Evolutionary conservation across 2,329 filamentous ascomycete genomes (phyloP).

Genomic region (Alternaria viburni): DNA sequence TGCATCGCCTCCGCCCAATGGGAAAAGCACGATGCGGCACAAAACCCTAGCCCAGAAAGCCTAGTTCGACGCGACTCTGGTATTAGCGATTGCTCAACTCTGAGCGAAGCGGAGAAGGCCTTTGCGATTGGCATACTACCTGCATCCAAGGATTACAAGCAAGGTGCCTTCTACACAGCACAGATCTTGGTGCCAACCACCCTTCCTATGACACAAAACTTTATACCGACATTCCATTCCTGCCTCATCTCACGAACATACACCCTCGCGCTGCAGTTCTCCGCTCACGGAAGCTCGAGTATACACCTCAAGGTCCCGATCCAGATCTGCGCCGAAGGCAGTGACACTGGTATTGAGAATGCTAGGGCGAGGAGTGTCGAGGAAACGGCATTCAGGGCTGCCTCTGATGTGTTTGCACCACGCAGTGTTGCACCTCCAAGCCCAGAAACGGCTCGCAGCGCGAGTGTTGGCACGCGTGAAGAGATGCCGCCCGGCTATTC

Average conservation of each 20-base stretch:
- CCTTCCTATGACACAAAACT: constrained; percentile 65
- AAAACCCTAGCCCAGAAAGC: constrained; percentile 35
- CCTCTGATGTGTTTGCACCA: constrained; percentile 44
- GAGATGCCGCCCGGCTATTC: constrained; percentile 41
- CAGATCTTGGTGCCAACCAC: constrained; percentile 68
- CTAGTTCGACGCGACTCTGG: constrained; percentile 51
- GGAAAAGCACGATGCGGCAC: constrained; percentile 54
- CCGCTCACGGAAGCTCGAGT: constrained; percentile 49
- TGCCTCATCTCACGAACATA: constrained; percentile 72
- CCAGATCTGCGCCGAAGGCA: constrained; percentile 52
- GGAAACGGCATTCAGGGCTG: constrained; percentile 29
- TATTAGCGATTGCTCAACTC: constrained; percentile 43
- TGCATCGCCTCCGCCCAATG: constrained; percentile 65
- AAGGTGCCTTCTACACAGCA: constrained; percentile 64
- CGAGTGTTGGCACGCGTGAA: constrained; percentile 15
- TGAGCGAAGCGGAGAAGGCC: constrained; percentile 14
- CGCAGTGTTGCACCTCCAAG: constrained; percentile 44
- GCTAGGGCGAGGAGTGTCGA: constrained; percentile 41
- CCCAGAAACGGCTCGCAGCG: constrained; percentile 9
- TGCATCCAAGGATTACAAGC: constrained; percentile 52
- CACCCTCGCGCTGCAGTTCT: constrained; percentile 64
- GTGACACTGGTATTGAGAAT: constrained; percentile 42
- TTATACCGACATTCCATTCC: constrained; percentile 72
- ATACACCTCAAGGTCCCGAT: constrained; percentile 54
- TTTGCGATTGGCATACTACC: constrained; percentile 41